phyloP scores from a whole-genome alignment of 768 basidiomycete species.

The Phaffia tasmanica region DNA sequence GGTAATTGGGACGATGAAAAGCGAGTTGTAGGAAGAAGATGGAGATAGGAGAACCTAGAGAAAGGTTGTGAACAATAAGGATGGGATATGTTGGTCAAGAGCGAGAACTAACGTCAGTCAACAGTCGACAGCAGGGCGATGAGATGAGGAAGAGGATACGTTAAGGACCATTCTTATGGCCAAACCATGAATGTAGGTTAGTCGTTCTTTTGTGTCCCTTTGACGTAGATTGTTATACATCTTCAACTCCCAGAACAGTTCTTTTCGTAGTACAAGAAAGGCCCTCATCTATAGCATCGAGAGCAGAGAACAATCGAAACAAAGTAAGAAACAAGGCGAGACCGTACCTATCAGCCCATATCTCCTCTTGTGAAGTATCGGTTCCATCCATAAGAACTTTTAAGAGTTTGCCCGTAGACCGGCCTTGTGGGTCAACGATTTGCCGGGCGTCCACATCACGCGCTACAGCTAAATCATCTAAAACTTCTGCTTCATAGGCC shows the following conservation, averaged over 20 bases:
- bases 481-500: slow-evolving; percentile 66
- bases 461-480: slow-evolving; percentile 40
- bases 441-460: background rate
- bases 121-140: background rate
- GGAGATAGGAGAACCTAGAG: slow-evolving; percentile 64
- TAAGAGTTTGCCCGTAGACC: slow-evolving; percentile 39
- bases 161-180: slow-evolving; percentile 11
- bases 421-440: slow-evolving; percentile 13
- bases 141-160: slow-evolving; percentile 28
- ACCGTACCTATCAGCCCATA: slow-evolving; percentile 74
- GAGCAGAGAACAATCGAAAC: background rate
- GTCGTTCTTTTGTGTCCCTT: background rate
- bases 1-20: slow-evolving; percentile 22
- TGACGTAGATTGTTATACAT: background rate
- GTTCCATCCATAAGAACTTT: slow-evolving; percentile 31
- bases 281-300: background rate
- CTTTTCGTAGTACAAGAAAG: background rate
- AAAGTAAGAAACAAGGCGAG: background rate
- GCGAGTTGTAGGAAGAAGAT: slow-evolving; percentile 53
- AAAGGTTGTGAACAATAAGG: background rate
- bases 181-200: background rate
- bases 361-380: slow-evolving; percentile 32
- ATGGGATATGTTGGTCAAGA: background rate
- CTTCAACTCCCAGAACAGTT: slow-evolving; percentile 29
- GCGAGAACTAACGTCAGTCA: slow-evolving; percentile 10